phyloP scores from a whole-genome alignment of 139 green algal species.

The Pleodorina starrii region DNA sequence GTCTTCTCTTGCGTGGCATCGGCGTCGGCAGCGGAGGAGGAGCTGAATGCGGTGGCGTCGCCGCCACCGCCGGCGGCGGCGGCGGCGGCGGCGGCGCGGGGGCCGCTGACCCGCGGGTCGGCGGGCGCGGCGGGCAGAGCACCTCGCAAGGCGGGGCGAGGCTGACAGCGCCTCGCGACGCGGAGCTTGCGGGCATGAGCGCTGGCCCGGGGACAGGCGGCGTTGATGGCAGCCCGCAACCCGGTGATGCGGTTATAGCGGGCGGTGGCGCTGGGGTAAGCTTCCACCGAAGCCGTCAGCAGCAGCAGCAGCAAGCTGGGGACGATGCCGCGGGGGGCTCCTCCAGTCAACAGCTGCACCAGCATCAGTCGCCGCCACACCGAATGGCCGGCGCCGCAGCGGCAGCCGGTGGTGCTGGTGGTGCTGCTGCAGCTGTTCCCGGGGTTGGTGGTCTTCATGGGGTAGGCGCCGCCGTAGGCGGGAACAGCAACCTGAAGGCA shows the following conservation, averaged over 20 bases:
- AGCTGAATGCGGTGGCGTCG: not conserved
- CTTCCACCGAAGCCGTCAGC: not conserved
- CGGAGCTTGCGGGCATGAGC: not conserved
- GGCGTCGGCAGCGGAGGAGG: not conserved
- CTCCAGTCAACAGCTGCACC: not conserved
- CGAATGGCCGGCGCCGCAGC: not conserved
- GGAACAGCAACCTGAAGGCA: constrained; percentile 4
- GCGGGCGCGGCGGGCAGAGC: not conserved
- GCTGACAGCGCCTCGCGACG: not conserved
- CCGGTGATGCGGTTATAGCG: not conserved
- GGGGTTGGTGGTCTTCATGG: not conserved
- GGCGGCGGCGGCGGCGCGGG: not conserved
- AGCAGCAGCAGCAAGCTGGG: not conserved
- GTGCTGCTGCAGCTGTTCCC: not conserved
- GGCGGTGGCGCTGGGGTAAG: not conserved
- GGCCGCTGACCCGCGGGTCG: not conserved
- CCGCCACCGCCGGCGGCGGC: not conserved
- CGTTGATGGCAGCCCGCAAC: not conserved
- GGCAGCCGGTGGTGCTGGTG: not conserved
- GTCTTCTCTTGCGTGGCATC: not conserved
- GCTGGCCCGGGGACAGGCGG: not conserved
- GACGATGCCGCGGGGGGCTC: not conserved
- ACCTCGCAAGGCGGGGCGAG: not conserved
- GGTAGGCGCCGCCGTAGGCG: not conserved
- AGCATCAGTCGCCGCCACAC: not conserved